Evolutionary conservation across 768 basidiomycete genomes (phyloP).

Genomic region (Scleroderma bovista): DNA sequence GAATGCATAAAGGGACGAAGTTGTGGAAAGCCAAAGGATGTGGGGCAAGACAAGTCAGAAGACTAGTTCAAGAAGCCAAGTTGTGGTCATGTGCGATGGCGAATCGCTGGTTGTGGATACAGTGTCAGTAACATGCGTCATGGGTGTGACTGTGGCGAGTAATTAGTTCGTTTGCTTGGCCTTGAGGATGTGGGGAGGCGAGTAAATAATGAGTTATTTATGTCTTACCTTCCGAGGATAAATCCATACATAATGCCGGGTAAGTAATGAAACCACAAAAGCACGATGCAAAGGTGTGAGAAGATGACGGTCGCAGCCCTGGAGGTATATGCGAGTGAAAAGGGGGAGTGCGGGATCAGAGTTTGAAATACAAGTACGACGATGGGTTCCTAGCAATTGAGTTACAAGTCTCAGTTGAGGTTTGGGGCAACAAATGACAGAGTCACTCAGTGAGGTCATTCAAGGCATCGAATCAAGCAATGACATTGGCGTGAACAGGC

Average conservation of each 20-base stretch:
- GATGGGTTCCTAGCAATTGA: too few species aligned
- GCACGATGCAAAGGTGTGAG: neutral
- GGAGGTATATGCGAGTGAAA: neutral
- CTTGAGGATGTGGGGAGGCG: neutral
- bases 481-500: too few species aligned
- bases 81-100: neutral
- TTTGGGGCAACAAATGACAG: too few species aligned
- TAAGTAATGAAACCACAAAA: slow-evolving; percentile 3
- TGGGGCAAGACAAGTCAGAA: neutral
- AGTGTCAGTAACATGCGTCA: neutral
- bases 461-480: too few species aligned
- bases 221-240: slow-evolving; percentile 2
- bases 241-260: slow-evolving; percentile 7
- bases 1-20: neutral
- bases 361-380: neutral
- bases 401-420: too few species aligned
- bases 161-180: neutral
- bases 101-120: neutral
- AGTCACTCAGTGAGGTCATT: too few species aligned
- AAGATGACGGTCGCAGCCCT: too few species aligned
- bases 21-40: neutral
- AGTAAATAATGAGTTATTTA: neutral
- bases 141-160: neutral
- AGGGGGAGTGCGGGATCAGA: neutral
- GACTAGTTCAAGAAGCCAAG: neutral